Percentiles rank a stretch among this genome's conserved stretches.
phyloP scores from a whole-genome alignment of 2,329 filamentous ascomycete genomes.

The Cladosporium cucumerinum region DNA sequence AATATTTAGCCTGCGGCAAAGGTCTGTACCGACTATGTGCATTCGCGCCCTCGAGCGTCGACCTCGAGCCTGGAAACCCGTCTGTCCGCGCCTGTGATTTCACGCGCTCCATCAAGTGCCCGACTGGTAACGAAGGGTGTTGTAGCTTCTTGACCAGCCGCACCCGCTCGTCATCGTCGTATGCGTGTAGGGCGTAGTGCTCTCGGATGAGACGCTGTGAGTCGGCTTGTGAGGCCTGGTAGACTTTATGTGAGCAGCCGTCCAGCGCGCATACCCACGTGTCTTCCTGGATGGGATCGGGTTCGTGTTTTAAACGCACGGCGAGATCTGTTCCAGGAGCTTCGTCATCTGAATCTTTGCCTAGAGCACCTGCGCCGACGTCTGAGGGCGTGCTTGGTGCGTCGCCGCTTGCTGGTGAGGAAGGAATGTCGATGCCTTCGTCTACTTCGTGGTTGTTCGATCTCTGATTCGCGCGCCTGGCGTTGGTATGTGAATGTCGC shows the following conservation, averaged over 20 bases:
- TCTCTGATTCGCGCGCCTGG: background rate
- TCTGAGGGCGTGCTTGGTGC: conserved; percentile 10
- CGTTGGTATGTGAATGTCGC: background rate
- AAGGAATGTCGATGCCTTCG: conserved; percentile 36
- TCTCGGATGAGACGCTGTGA: conserved; percentile 56
- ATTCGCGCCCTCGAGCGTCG: conserved; percentile 7
- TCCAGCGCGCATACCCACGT: conserved; percentile 66
- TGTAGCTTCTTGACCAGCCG: conserved; percentile 55
- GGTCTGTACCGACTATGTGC: conserved; percentile 14
- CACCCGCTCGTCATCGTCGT: conserved; percentile 51
- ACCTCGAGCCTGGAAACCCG: conserved; percentile 1
- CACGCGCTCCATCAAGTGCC: conserved; percentile 46
- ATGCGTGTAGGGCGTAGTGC: conserved; percentile 61
- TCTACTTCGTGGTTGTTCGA: conserved; percentile 23
- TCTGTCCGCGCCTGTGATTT: conserved; percentile 29
- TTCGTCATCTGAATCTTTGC: background rate
- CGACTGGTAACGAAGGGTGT: conserved; percentile 46
- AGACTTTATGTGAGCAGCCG: conserved; percentile 62
- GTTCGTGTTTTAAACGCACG: conserved; percentile 17
- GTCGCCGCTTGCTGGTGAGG: conserved; percentile 22
- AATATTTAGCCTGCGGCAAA: conserved; percentile 10
- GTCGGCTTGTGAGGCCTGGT: conserved; percentile 55
- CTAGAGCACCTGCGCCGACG: conserved; percentile 14
- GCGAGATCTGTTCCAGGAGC: conserved; percentile 10
- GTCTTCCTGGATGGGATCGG: conserved; percentile 40